Evolutionary conservation across 208 protist species (phyloP), one percentile per base, ranked within the genome.

Genomic region (Leishmania tarentolae): DNA sequence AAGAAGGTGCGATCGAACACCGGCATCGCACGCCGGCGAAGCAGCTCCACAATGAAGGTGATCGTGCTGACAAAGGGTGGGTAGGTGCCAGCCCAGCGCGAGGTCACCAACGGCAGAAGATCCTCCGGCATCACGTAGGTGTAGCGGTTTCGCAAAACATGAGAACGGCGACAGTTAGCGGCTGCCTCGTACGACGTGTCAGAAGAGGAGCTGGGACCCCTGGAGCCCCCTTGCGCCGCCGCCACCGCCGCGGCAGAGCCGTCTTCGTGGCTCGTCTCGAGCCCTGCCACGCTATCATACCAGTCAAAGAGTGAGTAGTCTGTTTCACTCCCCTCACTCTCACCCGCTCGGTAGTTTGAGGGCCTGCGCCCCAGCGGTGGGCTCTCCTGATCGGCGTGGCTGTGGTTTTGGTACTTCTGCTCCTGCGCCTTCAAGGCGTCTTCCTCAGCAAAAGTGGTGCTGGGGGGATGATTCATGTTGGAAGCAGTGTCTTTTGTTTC

Each of bases 31-130:
- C 94, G 88, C 59, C 92, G 86, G 11, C 92, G 90, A 56, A 97
- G 77, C 59, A 97, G 87, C 79, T 97, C 94, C 17, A 95, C 87
- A 21, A 96, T 42, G 72, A 97, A 94, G 1, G 89, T 83, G 4
- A 88, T 56, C 3, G 92, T 35, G 1, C 83, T 88, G 17, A 96
- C 65, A 71, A 80, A 83, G 31, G 86, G 80, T 17, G 87, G 88
- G 78, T 88, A 88, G 50, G 46, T 28, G 35, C 89, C 87, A n/a
- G 81, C 90, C 93, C 93, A 97, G 53, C 86, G 88, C 13, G 89
- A 87, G 17, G 74, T 42, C 8, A 66, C n/a, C 17, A 80, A 74
- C 42, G 91, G 71, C 40, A 86, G 70, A n/a, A 93, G 59, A 71
- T 96, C 91, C n/a, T 82, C 76, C 35, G 90, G 84, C 63, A 90